phyloP scores from a whole-genome alignment of 768 basidiomycete species.

The Dacryopinax spathularia region DNA sequence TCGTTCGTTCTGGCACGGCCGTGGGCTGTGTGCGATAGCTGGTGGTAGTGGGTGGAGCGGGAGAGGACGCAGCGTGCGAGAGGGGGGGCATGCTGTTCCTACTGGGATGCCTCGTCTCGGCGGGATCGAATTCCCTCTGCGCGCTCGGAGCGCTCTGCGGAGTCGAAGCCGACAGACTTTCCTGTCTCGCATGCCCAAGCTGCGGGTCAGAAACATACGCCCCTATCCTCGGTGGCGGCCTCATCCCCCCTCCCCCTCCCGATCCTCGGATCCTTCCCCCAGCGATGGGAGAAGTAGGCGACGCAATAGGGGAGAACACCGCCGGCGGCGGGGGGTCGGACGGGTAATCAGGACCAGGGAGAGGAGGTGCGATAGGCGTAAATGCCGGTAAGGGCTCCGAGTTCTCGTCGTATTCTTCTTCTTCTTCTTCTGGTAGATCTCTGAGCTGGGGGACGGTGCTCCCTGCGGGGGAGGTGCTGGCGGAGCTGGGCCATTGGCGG shows the following conservation, averaged over 20 bases:
- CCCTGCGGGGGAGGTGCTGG: not conserved
- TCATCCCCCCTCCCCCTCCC: not conserved
- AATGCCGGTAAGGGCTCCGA: not conserved
- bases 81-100: not conserved
- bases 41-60: too few species aligned
- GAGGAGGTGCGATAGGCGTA: not conserved
- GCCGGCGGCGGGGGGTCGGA: too few species aligned
- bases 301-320: too few species aligned
- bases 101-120: not conserved
- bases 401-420: not conserved
- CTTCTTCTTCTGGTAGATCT: not conserved
- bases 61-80: not conserved
- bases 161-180: not conserved
- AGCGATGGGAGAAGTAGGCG: too few species aligned
- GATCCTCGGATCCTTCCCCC: not conserved
- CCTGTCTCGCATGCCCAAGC: not conserved
- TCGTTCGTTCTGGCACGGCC: not conserved
- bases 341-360: not conserved
- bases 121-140: not conserved
- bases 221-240: not conserved
- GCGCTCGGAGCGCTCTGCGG: not conserved
- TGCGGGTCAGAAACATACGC: not conserved
- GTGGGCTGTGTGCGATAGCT: too few species aligned
- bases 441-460: not conserved
- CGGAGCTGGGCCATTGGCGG: not conserved